phyloP scores from a whole-genome alignment of 768 basidiomycete genomes.

The Boletellus ananiceps region DNA sequence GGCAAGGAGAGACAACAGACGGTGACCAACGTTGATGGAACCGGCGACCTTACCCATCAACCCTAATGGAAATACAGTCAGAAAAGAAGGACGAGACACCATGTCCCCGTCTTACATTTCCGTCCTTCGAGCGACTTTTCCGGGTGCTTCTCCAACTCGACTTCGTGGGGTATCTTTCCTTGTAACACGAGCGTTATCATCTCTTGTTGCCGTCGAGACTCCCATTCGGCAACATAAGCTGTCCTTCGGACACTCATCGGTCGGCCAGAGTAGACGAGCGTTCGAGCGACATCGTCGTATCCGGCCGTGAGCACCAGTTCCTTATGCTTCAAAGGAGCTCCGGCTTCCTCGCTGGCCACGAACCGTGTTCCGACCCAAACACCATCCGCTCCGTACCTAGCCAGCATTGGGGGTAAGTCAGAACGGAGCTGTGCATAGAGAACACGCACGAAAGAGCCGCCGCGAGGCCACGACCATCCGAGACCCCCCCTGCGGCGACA shows the following conservation, averaged over 20 bases:
- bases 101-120: constrained; percentile 43
- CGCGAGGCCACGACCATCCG: constrained; percentile 78
- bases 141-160: constrained; percentile 65
- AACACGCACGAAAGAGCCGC: constrained; percentile 57
- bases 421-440: background rate
- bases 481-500: constrained; percentile 81
- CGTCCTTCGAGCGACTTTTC: constrained; percentile 57
- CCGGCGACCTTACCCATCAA: constrained; percentile 78
- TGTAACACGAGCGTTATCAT: constrained; percentile 52
- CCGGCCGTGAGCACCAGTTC: constrained; percentile 61
- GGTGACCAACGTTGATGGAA: constrained; percentile 50
- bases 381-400: constrained; percentile 74
- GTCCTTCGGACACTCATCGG: constrained; percentile 82
- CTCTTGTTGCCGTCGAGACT: constrained; percentile 55
- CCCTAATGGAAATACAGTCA: constrained; percentile 39
- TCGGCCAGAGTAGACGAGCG: constrained; percentile 71
- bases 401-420: background rate
- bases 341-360: constrained; percentile 77
- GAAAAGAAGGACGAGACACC: background rate
- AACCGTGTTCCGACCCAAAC: constrained; percentile 91
- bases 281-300: constrained; percentile 71
- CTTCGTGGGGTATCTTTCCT: constrained; percentile 73
- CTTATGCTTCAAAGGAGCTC: constrained; percentile 71
- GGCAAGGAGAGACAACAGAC: background rate
- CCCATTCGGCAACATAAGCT: constrained; percentile 75